Evolutionary conservation across 2,329 filamentous ascomycete genomes (phyloP), one percentile per base, ranked within the genome.

Genomic region (Fusarium coffeatum): DNA sequence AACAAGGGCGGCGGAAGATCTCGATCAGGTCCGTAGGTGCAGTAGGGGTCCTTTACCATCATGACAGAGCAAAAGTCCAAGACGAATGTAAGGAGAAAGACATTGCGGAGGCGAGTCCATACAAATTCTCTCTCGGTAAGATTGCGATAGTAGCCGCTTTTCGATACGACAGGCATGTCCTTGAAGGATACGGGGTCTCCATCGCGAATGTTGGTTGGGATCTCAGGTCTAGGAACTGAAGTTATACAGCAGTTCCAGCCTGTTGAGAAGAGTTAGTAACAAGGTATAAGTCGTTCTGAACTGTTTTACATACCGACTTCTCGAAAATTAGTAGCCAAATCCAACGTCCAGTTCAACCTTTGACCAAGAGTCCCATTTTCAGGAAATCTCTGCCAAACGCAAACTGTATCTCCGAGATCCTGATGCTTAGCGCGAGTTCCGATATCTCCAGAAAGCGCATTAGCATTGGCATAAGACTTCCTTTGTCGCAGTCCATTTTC

Each of bases 1-100:
- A 85, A 72, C 76, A 82, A 55, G 63, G 89, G 79, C 63, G 82
- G 66, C 18, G 69, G 51, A 46, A 71, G 55, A 61, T 78, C 75
- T 56, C 82, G 80, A 6, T 80, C 76, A 3, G 81, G 80, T 1
- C 88, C 85, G 25, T 87, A 76, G 61, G 89, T 75, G 79, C 94
- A 97, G 81, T 95, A 97, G 0, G 91, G 90, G 74, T 98, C 95
- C 55, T 88, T 86, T 71, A 90, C 89, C 82, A 93, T 90, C 66
- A 89, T 67, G 3, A 89, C 85, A 74, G 92, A 92, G 55, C 93
- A 78, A 9, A 89, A 61, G 78, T 98, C 95, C 11, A 97, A 82
- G 10, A 87, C 65, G 15, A 96, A 68, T 76, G 93, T 96, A 68
- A 84, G 83, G 40, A 85, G 59, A 4, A 87, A 57, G n/a, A 90